Evolutionary conservation across 768 basidiomycete genomes (phyloP).

Genomic region (Pholiota molesta): DNA sequence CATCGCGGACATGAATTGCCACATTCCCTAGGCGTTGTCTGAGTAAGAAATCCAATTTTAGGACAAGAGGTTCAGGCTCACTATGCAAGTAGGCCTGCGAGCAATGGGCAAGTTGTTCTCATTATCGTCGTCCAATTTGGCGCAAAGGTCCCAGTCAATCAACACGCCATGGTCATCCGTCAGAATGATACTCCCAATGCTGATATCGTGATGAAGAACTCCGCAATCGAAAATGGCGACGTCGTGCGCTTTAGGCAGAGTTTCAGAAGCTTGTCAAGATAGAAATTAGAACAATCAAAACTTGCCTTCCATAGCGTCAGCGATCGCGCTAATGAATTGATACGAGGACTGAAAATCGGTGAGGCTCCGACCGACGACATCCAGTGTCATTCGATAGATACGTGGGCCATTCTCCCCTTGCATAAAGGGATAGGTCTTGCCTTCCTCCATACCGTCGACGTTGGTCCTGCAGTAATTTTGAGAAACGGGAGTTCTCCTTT

Average conservation of each 20-base stretch:
- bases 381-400: conserved; percentile 12
- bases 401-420: no score
- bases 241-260: not conserved
- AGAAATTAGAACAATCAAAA: no score
- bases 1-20: not conserved
- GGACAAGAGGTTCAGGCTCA: not conserved
- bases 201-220: not conserved
- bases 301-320: conserved; percentile 21
- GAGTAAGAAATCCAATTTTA: not conserved
- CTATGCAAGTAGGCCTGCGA: not conserved
- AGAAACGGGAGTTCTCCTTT: no score
- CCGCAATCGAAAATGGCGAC: not conserved
- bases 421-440: no score
- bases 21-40: not conserved
- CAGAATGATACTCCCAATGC: not conserved
- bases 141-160: not conserved
- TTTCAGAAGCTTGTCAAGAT: not conserved
- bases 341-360: conserved; percentile 3
- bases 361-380: not conserved
- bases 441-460: no score
- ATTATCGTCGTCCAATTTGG: not conserved
- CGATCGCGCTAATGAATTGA: conserved; percentile 19
- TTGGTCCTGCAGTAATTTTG: no score
- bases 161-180: not conserved
- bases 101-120: not conserved